Conservation (phyloP, 768 basidiomycete species). For the Pisolithus microcarpus region DNA sequence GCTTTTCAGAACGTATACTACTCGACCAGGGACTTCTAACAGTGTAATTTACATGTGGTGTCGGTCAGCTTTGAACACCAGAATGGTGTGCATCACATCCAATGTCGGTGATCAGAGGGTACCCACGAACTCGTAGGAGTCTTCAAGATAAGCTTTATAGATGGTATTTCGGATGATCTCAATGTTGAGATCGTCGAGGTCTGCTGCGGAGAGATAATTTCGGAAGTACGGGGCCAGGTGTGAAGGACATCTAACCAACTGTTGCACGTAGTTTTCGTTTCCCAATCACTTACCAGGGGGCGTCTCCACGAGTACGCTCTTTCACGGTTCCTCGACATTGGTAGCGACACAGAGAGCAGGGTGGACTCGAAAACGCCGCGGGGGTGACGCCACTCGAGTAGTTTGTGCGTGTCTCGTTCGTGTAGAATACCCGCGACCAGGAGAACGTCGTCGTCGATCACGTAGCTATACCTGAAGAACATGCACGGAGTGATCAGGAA, state of each 20-base stretch:
- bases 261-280: neutral
- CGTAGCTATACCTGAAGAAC: constrained; percentile 78
- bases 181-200: constrained; percentile 97
- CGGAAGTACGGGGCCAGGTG: constrained; percentile 86
- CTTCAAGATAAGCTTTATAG: no score
- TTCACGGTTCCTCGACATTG: constrained; percentile 96
- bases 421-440: constrained; percentile 96
- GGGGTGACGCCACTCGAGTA: constrained; percentile 94
- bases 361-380: constrained; percentile 96
- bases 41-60: no score
- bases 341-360: constrained; percentile 98
- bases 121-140: no score
- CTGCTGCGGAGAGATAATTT: constrained; percentile 88
- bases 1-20: no score
- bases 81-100: constrained; percentile 74
- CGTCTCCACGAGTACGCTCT: constrained; percentile 94
- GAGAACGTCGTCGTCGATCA: constrained; percentile 99
- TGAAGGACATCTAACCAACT: neutral
- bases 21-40: no score
- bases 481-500: constrained; percentile 4
- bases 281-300: constrained; percentile 69
- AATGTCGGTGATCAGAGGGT: no score
- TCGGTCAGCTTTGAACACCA: no score
- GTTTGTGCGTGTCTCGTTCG: constrained; percentile 94
- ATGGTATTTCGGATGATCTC: constrained; percentile 99